Evolutionary conservation across 2,329 filamentous ascomycete genomes (phyloP).

Genomic region (Diaporthe sp.): DNA sequence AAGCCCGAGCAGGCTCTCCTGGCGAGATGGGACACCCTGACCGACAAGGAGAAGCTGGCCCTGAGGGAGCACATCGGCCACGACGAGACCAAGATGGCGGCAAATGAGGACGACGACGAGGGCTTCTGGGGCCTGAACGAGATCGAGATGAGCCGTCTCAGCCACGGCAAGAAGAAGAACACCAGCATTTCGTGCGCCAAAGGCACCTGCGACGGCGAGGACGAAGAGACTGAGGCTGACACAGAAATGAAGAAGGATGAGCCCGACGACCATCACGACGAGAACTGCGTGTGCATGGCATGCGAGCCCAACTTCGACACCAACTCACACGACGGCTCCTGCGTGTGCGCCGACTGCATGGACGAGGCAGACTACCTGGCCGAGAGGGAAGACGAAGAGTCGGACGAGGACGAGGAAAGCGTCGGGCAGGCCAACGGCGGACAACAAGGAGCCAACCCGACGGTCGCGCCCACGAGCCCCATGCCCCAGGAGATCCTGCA

Average conservation of each 20-base stretch:
- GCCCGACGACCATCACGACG: neutral
- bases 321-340: neutral
- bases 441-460: neutral
- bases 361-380: neutral
- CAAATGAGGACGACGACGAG: constrained; percentile 34
- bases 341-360: neutral
- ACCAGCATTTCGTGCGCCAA: neutral
- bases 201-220: neutral
- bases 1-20: constrained; percentile 56
- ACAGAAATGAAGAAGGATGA: neutral
- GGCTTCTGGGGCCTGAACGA: constrained; percentile 29
- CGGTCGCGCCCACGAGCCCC: neutral
- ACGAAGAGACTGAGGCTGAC: neutral
- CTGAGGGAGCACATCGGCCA: constrained; percentile 47
- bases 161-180: neutral
- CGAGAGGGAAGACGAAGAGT: neutral
- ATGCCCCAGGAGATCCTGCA: constrained; percentile 20
- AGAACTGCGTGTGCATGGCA: neutral
- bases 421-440: neutral
- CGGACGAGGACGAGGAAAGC: neutral
- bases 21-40: constrained; percentile 53
- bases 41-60: constrained; percentile 47
- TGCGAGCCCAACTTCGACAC: neutral
- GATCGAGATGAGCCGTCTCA: neutral
- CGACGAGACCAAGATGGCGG: constrained; percentile 38